Conservation (phyloP, 257 asterid species). For the Primulina eburnea region DNA sequence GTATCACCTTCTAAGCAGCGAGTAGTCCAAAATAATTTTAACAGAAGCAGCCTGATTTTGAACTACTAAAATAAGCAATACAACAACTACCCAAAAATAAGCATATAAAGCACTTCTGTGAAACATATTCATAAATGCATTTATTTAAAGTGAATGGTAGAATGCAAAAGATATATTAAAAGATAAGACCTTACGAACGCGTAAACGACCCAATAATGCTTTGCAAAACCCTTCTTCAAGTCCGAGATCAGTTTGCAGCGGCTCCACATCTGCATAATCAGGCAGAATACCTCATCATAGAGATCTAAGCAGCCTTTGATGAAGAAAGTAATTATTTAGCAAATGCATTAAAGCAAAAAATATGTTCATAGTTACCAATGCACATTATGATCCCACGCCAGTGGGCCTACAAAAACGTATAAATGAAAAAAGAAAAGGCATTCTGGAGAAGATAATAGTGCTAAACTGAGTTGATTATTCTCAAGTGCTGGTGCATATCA, state of each 20-base stretch:
- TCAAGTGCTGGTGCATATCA: neutral
- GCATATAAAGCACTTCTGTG: conserved; percentile 21
- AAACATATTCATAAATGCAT: conserved; percentile 17
- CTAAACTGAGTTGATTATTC: conserved; percentile 6
- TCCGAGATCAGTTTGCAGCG: conserved; percentile 69
- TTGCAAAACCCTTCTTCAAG: conserved; percentile 95
- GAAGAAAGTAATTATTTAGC: neutral
- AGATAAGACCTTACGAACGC: conserved; percentile 99
- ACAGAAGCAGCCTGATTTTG: too few relatives aligned
- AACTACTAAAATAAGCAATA: neutral
- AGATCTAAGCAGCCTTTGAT: conserved; percentile 5
- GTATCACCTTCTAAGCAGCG: too few relatives aligned
- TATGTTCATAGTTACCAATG: neutral
- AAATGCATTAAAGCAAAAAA: conserved; percentile 13
- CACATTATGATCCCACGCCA: neutral
- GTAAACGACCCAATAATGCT: conserved; percentile 92
- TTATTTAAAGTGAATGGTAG: conserved; percentile 1
- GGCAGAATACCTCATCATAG: conserved; percentile 25
- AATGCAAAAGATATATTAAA: conserved; percentile 37
- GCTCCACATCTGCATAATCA: conserved; percentile 77
- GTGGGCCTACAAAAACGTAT: conserved; percentile 1
- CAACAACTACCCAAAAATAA: neutral
- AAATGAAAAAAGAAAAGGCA: neutral
- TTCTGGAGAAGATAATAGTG: neutral
- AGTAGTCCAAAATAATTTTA: too few relatives aligned